phyloP scores from a whole-genome alignment of 2,329 filamentous ascomycete genomes.

The Neopestalotiopsis rosae region DNA sequence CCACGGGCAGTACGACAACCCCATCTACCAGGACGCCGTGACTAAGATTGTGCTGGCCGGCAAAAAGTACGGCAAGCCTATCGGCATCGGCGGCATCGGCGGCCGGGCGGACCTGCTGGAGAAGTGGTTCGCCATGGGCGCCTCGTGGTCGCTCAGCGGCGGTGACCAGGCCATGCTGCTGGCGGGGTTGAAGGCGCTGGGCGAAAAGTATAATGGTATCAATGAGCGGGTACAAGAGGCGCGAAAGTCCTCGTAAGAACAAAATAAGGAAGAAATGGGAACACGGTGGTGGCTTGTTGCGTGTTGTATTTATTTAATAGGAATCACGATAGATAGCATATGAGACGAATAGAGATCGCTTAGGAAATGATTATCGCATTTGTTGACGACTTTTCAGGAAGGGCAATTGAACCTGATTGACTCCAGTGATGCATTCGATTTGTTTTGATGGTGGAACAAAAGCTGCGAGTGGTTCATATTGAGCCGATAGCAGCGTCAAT shows the following conservation, averaged over 20 bases:
- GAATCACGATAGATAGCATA: no score
- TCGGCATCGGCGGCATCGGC: constrained; percentile 47
- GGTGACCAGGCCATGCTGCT: constrained; percentile 6
- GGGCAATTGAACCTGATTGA: no score
- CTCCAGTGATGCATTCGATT: no score
- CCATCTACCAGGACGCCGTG: constrained; percentile 34
- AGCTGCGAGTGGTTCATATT: no score
- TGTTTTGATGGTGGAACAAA: no score
- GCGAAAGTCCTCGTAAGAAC: background rate
- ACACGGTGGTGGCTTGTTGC: no score
- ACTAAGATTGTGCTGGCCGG: constrained; percentile 42
- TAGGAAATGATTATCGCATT: no score
- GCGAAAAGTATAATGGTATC: constrained; percentile 2
- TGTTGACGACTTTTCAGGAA: no score
- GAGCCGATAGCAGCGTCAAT: no score
- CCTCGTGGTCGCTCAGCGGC: constrained; percentile 14
- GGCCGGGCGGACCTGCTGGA: constrained; percentile 44
- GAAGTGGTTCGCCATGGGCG: constrained; percentile 39
- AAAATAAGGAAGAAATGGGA: no score
- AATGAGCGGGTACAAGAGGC: constrained; percentile 4
- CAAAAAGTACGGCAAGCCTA: constrained; percentile 42
- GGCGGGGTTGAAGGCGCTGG: background rate
- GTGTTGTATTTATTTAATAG: no score
- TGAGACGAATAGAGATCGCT: no score
- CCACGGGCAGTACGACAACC: constrained; percentile 45